Evolutionary conservation across 2,329 filamentous ascomycete species (phyloP), one percentile per base, ranked within the genome.

Genomic region (Diaporthe citri): DNA sequence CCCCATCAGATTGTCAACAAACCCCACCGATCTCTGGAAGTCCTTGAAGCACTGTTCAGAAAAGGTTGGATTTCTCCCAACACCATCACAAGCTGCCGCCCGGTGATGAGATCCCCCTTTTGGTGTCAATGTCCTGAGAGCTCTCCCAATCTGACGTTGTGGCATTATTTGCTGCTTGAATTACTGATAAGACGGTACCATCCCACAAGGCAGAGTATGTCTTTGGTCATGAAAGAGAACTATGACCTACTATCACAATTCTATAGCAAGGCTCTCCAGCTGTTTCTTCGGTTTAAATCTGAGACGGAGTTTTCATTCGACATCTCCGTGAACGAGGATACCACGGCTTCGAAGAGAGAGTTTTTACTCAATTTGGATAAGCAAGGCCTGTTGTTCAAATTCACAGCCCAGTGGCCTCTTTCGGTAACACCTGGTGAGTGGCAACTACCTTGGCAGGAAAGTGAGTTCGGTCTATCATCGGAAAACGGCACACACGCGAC

Each of bases 361-460:
- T 48, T 59, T 17, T 3, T 31, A 12, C 39, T 56, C 31, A n/a
- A 25, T 20, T 13, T 71, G 1, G 67, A 15, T 3, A 25, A 28
- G 2, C 39, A 8, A 36, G 41, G 28, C 10, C 3, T 13, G 20
- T 13, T 43, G 6, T 6, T 59, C 9, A 55, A 31, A 59, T 12
- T 71, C 6, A 15, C 3, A 20, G 12, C 25, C 2, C 0, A 2
- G 15, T 0, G 10, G 1, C 10, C 3, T 10, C 4, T 1, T 8
- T 5, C 17, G 17, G n/a, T n/a, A n/a, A 1, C 2, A 3, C 12
- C 3, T 25, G 8, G 1, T 13, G 9, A 41, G 3, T 10, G 10
- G 17, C 31, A 10, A 39, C 12, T 12, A 7, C 41, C 17, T 20
- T 36, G 31, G 22, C 2, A 3, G 20, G 52, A 59, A 22, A 57